Percentiles rank a stretch among this genome's conserved stretches.
Conservation (phyloP, 495 filamentous ascomycete species). For the Podospora pseudopauciseta region DNA sequence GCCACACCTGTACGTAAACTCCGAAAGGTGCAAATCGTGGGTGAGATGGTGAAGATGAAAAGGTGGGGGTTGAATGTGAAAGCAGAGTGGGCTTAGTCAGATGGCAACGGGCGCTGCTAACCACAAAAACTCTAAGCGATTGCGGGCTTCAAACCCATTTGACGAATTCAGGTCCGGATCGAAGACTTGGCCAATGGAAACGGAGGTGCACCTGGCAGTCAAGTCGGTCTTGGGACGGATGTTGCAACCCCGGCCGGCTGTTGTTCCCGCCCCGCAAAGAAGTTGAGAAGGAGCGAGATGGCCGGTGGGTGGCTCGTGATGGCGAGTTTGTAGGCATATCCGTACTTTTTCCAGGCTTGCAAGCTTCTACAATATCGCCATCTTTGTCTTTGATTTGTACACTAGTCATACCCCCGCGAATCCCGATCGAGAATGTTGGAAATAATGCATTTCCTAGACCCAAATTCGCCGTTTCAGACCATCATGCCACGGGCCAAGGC, state of each 20-base stretch:
- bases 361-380: too few relatives aligned
- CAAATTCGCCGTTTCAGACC: neutral
- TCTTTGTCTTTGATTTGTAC: neutral
- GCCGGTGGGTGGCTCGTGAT: neutral
- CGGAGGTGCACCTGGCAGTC: neutral
- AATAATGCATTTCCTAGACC: neutral
- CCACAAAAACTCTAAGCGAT: neutral
- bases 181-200: neutral
- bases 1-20: neutral
- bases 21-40: neutral
- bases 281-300: neutral
- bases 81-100: neutral
- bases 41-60: neutral
- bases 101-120: neutral
- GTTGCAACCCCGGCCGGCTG: constrained; percentile 3
- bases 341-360: too few relatives aligned
- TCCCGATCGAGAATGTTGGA: neutral
- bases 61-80: neutral
- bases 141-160: neutral
- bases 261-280: constrained; percentile 1
- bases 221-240: constrained; percentile 1
- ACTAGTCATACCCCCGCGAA: neutral
- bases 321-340: too few relatives aligned
- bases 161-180: neutral
- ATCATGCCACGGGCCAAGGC: neutral